Evolutionary conservation across 768 basidiomycete species (phyloP), one percentile per base, ranked within the genome.

Genomic region (Daedaleopsis sinensis): DNA sequence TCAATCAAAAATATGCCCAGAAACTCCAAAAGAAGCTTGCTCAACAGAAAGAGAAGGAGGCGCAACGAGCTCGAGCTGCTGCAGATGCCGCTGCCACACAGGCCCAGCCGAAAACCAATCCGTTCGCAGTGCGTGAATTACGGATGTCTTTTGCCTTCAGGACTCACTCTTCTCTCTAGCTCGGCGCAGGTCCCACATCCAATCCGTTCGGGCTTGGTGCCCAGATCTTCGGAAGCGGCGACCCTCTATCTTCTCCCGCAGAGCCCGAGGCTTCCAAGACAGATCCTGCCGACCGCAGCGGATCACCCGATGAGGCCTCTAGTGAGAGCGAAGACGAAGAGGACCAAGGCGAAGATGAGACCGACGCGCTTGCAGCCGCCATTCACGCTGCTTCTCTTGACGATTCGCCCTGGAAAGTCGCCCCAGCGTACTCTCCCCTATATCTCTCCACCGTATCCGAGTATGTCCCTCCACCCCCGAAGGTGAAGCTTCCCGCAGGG

Each of bases 361-460:
- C 55, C 16, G 70, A 67, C 7, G 83, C 84, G 32, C 76, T 90
- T 16, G 72, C 85, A 8, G 82, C 79, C 15, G 89, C 86, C 16
- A 76, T 90, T 69, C 81, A 87, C 12, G 79, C 80, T 8, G 74
- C 80, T 21, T 81, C 80, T 10, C 71, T 90, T 15, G 68, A 73
- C 32, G 85, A 86, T 64, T 89, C 90, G 9, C 75, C 80, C n/a
- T 93, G 92, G 92, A 72, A 68, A 57, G 75, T 78, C 19, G 82
- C 86, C 5, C 90, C 92, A 0, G 78, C 82, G 2, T 91, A 91
- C 66, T 77, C 82, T 11, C 77, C 90, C 0, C 66, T 88, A 3
- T 94, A 94, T 70, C 79, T 94, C 46, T 92, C 90, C 12, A 94
- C 92, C 0, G 69, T 78, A 5, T 78, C 85, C 5, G 93, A 94